Conservation (phyloP, 2,329 filamentous ascomycete species). For the Hymenoscyphus linearis region DNA sequence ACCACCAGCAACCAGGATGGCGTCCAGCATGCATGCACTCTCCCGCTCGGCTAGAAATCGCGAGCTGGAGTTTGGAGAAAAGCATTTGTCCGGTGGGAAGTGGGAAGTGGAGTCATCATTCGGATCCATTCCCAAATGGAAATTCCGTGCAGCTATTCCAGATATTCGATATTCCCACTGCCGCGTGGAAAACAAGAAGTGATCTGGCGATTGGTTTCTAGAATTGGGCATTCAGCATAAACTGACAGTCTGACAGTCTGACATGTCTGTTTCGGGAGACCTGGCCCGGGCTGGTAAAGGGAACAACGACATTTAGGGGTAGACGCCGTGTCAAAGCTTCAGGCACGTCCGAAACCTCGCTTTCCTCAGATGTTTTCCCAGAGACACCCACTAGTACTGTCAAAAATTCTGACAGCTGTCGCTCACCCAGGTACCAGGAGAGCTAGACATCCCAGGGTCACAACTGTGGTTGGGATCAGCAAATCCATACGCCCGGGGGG, state of each 20-base stretch:
- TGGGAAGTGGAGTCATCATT: too few species aligned
- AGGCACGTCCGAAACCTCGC: slow-evolving; percentile 15
- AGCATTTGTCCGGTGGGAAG: neutral
- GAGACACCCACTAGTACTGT: slow-evolving; percentile 6
- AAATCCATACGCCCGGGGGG: slow-evolving; percentile 1
- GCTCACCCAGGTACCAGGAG: slow-evolving; percentile 5
- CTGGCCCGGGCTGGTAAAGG: neutral
- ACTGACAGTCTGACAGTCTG: too few species aligned
- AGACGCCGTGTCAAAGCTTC: slow-evolving; percentile 10
- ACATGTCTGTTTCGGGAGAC: neutral
- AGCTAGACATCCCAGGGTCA: neutral
- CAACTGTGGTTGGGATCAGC: too few species aligned
- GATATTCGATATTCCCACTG: too few species aligned
- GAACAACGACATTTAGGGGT: neutral
- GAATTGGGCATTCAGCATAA: neutral
- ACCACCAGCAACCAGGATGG: neutral
- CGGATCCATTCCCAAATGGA: neutral
- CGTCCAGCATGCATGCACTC: neutral
- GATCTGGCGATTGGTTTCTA: neutral
- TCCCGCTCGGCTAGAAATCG: neutral
- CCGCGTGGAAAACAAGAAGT: neutral
- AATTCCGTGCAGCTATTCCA: neutral
- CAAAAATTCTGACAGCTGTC: slow-evolving; percentile 16
- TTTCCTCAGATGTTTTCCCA: slow-evolving; percentile 13
- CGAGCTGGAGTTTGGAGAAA: neutral